Evolutionary conservation across 768 basidiomycete species (phyloP).

Genomic region (Fomitopsis serialis): DNA sequence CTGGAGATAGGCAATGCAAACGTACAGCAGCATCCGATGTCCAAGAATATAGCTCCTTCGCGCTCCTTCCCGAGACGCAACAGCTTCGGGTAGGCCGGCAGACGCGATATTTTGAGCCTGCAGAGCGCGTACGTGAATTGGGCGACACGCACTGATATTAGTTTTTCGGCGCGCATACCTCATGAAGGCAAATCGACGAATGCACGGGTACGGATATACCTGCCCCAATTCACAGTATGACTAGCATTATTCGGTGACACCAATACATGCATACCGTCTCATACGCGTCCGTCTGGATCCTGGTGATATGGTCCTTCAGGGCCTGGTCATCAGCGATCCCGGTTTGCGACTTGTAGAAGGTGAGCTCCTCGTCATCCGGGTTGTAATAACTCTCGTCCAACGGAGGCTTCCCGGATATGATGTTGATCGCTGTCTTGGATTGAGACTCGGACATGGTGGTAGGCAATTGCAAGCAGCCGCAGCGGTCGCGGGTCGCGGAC

Average conservation of each 20-base stretch:
- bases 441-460: too few relatives aligned
- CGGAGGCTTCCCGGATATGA: too few relatives aligned
- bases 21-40: conserved; percentile 38
- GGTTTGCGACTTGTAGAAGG: conserved; percentile 15
- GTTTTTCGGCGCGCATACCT: background rate
- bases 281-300: conserved; percentile 20
- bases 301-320: conserved; percentile 20
- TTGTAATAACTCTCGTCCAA: background rate
- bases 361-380: conserved; percentile 6
- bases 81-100: conserved; percentile 8
- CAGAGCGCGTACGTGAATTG: too few relatives aligned
- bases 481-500: too few relatives aligned
- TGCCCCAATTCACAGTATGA: background rate
- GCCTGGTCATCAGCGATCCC: conserved; percentile 21
- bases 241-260: too few relatives aligned
- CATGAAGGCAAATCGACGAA: background rate
- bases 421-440: too few relatives aligned
- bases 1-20: background rate
- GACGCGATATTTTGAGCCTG: background rate
- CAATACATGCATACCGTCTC: conserved; percentile 4
- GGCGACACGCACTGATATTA: too few relatives aligned
- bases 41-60: conserved; percentile 30
- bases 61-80: conserved; percentile 31
- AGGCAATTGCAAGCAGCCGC: too few relatives aligned
- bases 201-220: conserved; percentile 3